phyloP scores from a whole-genome alignment of 2,329 filamentous ascomycete species.

The Fusarium illudens region DNA sequence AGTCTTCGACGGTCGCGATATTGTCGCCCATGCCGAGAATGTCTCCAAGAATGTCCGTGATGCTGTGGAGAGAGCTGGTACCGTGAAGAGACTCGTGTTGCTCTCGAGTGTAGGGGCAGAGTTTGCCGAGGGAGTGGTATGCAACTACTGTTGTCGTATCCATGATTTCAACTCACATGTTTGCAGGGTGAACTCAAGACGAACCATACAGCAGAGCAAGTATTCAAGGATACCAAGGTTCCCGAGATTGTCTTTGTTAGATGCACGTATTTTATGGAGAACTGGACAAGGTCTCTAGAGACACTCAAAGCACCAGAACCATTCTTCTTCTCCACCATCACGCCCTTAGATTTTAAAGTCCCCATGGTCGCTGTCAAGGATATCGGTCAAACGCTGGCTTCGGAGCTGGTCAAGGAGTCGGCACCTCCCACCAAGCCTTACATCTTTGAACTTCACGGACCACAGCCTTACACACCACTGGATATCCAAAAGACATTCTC shows the following conservation, averaged over 20 bases:
- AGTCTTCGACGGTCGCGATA: conserved; percentile 36
- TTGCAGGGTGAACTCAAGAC: conserved; percentile 49
- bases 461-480: conserved; percentile 38
- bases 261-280: conserved; percentile 51
- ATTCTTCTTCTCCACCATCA: conserved; percentile 48
- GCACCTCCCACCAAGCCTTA: conserved; percentile 34
- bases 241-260: conserved; percentile 45
- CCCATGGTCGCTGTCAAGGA: conserved; percentile 45
- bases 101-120: conserved; percentile 47
- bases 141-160: background rate
- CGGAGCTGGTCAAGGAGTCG: conserved; percentile 33
- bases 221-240: conserved; percentile 26
- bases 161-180: background rate
- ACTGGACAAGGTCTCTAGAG: conserved; percentile 45
- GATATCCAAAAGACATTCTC: conserved; percentile 45
- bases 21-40: conserved; percentile 22
- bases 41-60: conserved; percentile 43
- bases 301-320: conserved; percentile 39
- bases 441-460: conserved; percentile 46
- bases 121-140: conserved; percentile 44
- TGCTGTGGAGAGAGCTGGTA: conserved; percentile 37
- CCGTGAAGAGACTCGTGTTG: conserved; percentile 45
- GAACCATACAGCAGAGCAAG: conserved; percentile 46
- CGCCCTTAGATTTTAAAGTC: conserved; percentile 45
- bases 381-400: conserved; percentile 40